Conservation (phyloP, 1,284 basidiomycete genomes). For the Peniophora sp. region DNA sequence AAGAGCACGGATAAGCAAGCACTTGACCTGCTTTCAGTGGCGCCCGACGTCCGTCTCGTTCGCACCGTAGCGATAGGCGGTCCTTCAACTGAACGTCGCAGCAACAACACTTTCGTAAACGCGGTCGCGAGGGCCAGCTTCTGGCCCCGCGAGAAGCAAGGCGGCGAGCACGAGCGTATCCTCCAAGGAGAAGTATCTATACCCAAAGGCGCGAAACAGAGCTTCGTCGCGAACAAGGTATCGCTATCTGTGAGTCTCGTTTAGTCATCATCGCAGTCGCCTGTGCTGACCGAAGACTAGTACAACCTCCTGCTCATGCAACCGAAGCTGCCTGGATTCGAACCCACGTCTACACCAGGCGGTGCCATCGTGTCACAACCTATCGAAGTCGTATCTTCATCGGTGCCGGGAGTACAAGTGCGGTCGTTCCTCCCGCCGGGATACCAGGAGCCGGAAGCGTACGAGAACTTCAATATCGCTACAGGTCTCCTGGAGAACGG, state of each 20-base stretch:
- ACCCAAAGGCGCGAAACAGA: constrained; percentile 36
- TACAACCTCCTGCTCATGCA: constrained; percentile 39
- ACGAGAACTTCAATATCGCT: constrained; percentile 42
- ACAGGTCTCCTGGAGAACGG: constrained; percentile 49
- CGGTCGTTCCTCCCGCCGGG: constrained; percentile 48
- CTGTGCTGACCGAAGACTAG: constrained; percentile 20
- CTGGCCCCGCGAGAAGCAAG: constrained; percentile 33
- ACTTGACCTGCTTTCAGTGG: constrained; percentile 37
- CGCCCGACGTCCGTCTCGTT: constrained; percentile 23
- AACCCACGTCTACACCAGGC: constrained; percentile 15
- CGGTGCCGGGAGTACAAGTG: constrained; percentile 30
- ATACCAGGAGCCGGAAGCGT: constrained; percentile 32
- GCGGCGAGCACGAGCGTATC: constrained; percentile 21
- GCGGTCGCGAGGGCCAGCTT: constrained; percentile 36
- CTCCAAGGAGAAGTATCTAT: constrained; percentile 48
- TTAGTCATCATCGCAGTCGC: constrained; percentile 1
- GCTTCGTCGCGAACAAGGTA: constrained; percentile 46
- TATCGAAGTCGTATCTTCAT: constrained; percentile 35
- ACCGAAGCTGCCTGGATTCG: constrained; percentile 38
- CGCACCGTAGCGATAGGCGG: constrained; percentile 36
- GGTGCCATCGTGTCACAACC: constrained; percentile 31
- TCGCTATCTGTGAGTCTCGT: constrained; percentile 34
- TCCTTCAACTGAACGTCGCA: constrained; percentile 34
- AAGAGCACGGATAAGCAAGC: constrained; percentile 36
- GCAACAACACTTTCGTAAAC: constrained; percentile 38